Evolutionary conservation across 1,139 yeast species (phyloP), one percentile per base, ranked within the genome.

Genomic region (Scheffersomyces lignicola): DNA sequence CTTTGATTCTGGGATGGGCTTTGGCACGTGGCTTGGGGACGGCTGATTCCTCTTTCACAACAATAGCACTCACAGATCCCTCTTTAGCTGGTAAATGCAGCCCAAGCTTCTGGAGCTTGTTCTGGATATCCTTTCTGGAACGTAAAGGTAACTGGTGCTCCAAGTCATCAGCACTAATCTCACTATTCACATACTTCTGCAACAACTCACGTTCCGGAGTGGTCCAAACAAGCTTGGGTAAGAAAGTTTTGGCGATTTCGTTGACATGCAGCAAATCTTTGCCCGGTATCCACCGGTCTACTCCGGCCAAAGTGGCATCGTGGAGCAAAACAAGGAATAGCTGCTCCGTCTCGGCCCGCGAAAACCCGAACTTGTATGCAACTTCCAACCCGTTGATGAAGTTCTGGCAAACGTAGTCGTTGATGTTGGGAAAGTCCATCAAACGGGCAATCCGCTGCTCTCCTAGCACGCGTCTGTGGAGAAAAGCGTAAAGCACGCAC

Each of bases 271-370:
- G 7, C n/a, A 15, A 6, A 4, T 6, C 6, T 11, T 15, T 26
- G 6, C 21, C 5, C 6, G 29, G 20, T 15, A 26, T 7, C 7
- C 4, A 26, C 12, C 6, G 6, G 4, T 14, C 20, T 6, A 26
- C 11, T n/a, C 13, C 13, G 5, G 4, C 5, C n/a, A 16, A 16
- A 15, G 29, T 15, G 5, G 18, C 4, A 26, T 26, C 13, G 18
- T 26, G 29, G 18, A 26, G 29, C 18, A 26, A 15, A 4, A 26
- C 18, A 4, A 26, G 12, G 13, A 26, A 16, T 15, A 26, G 11
- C 4, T 11, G 5, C 18, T 26, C 13, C 6, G 12, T 15, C 10
- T 26, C 29, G 4, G 20, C 7, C 11, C 12, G 16, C 6, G 29
- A 16, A 7, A 5, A 26, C 5, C 11, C 11, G 5, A 16, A 9